Base-by-base conservation (phyloP, 2,329 filamentous ascomycete genomes). In the Cladosporium velox region DNA sequence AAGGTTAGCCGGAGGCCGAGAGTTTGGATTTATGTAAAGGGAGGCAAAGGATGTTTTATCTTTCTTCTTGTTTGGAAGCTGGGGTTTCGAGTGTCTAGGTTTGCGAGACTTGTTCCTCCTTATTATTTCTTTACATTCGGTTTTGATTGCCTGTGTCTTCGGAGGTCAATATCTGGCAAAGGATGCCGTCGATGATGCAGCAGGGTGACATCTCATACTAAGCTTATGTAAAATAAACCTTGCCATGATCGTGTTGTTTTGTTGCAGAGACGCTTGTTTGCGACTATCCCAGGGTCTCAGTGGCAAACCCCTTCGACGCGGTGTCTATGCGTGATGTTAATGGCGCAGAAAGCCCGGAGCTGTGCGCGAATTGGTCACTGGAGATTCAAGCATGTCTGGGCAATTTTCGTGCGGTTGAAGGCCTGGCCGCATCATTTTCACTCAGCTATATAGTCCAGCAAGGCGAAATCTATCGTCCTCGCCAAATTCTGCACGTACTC, bases 361-460 rank as follows among this genome's bases (percentile, higher is more conserved):
- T 11, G 18, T 8, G n/a, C 41, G 8, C n/a, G 14, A n/a, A 21
- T 12, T 21, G n/a, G 41, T 47, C 41, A 47, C n/a, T 18, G n/a
- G 12, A 4, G 2, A 21, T 4, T 11, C 3, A 47, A 21, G 41
- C 41, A 21, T 47, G n/a, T 10, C n/a, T 21, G n/a, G 2, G 18
- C 18, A 21, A 5, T 47, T 47, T 47, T 11, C n/a, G n/a, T 21
- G 41, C 8, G 8, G n/a, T 11, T 47, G 7, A 52, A n/a, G 49
- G 28, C 49, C 30, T 18, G n/a, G 32, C 21, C 14, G 18, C n/a
- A 58, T 41, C 15, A n/a, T 58, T 59, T 34, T 71, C 61, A 91
- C 69, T 91, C 90, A 59, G 89, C 84, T 65, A 92, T 78, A 84
- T 89, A 93, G 75, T 94, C 91, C 68, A 91, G 88, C 14, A 93